Evolutionary conservation across 1,284 basidiomycete species (phyloP).

Genomic region (Sanghuangporus baumii): DNA sequence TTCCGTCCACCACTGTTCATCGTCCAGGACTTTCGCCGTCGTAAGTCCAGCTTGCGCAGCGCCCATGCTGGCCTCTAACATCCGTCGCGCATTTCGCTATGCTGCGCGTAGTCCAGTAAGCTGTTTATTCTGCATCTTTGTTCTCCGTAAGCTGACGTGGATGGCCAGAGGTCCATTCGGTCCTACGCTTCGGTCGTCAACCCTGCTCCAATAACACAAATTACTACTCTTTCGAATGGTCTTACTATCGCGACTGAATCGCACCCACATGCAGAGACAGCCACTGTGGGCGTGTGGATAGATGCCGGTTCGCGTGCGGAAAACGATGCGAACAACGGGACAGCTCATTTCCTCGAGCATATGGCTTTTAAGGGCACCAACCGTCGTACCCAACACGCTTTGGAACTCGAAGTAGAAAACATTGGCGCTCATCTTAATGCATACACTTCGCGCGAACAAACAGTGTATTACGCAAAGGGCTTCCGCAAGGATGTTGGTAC

Average conservation of each 20-base stretch:
- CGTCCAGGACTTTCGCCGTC: conserved; percentile 1
- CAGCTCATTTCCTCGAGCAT: conserved; percentile 98
- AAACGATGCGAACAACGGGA: conserved; percentile 90
- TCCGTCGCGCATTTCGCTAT: conserved; percentile 56
- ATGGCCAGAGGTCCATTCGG: conserved; percentile 34
- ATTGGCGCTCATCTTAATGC: conserved; percentile 97
- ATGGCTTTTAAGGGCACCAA: conserved; percentile 97
- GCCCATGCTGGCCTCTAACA: conserved; percentile 45
- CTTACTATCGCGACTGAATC: conserved; percentile 91
- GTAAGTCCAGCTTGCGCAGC: conserved; percentile 8
- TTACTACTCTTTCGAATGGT: conserved; percentile 87
- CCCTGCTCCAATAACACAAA: conserved; percentile 74
- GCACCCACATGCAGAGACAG: conserved; percentile 92
- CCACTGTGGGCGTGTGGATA: conserved; percentile 98
- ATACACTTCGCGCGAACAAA: conserved; percentile 98
- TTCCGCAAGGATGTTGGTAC: conserved; percentile 94
- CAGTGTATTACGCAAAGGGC: conserved; percentile 98
- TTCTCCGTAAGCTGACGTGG: conserved; percentile 20
- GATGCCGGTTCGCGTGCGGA: conserved; percentile 97
- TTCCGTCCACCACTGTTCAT: background rate
- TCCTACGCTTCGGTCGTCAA: conserved; percentile 70
- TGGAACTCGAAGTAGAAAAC: conserved; percentile 98
- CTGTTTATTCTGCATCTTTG: background rate
- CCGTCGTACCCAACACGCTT: conserved; percentile 82
- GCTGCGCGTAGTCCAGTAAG: conserved; percentile 53